These are phyloP conservation scores for Pleurotus citrinopileatus DNA, from an alignment of 768 basidiomycete species.

Conservation along the genomic window DNA sequence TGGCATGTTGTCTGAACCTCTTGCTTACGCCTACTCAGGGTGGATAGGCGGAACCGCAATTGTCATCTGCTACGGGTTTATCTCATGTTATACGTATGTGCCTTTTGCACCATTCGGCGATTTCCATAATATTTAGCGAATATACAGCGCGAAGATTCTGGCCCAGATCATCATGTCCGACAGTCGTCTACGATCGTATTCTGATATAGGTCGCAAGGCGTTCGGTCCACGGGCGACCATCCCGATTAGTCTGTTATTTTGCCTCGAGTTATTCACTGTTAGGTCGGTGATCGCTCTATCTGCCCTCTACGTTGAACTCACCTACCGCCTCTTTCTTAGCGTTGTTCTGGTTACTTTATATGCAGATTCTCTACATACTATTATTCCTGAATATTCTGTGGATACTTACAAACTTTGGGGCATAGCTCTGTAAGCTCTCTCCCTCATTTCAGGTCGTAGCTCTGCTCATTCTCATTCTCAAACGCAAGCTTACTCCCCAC, in stretches of 20 bases:
- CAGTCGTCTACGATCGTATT: constrained; percentile 71
- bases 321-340: constrained; percentile 35
- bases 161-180: constrained; percentile 74
- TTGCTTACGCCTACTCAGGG: constrained; percentile 90
- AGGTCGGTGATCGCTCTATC: constrained; percentile 37
- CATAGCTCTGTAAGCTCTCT: constrained; percentile 56
- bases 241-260: constrained; percentile 72
- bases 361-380: constrained; percentile 77
- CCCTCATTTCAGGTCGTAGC: constrained; percentile 1
- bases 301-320: neutral
- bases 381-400: constrained; percentile 66
- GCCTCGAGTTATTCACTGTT: constrained; percentile 83
- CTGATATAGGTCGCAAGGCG: constrained; percentile 87
- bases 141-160: constrained; percentile 77
- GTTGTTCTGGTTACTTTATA: constrained; percentile 89
- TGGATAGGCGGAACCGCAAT: constrained; percentile 79
- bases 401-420: constrained; percentile 76
- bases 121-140: neutral
- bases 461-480: neutral
- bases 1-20: constrained; percentile 85
- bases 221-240: constrained; percentile 74
- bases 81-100: constrained; percentile 89
- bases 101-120: neutral
- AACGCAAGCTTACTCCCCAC: constrained; percentile 71
- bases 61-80: constrained; percentile 70